Evolutionary conservation across 257 asterid species (phyloP).

Genomic region (Lantana camara): DNA sequence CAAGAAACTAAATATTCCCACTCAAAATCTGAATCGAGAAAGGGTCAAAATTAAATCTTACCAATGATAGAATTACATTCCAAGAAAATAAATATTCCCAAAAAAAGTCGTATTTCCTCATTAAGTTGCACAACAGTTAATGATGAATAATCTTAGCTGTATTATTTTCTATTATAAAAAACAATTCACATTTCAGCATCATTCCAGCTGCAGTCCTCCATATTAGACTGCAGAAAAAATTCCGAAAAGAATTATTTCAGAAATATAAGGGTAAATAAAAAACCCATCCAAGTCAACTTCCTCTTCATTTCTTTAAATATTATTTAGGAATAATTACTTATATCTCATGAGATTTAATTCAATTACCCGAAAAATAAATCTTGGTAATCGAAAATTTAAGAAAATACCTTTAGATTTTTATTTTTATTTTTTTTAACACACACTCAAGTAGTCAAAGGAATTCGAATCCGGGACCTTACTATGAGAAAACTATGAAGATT

Average conservation of each 20-base stretch:
- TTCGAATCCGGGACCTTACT: too few species aligned
- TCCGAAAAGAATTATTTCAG: constrained; percentile 1
- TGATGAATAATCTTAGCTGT: constrained; percentile 31
- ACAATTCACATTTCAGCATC: constrained; percentile 32
- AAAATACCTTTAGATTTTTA: too few species aligned
- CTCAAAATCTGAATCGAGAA: too few species aligned
- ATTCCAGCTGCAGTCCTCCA: constrained; percentile 39
- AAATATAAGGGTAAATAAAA: neutral
- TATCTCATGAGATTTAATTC: too few species aligned
- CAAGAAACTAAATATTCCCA: too few species aligned
- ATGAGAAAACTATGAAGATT: too few species aligned
- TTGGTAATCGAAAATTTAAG: too few species aligned
- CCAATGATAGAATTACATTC: too few species aligned
- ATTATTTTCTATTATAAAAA: neutral
- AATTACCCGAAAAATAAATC: too few species aligned
- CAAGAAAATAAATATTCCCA: neutral
- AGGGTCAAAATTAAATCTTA: too few species aligned
- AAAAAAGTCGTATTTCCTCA: constrained; percentile 6
- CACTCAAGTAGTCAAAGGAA: too few species aligned
- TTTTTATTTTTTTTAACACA: neutral
- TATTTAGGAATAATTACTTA: too few species aligned
- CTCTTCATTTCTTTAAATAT: constrained; percentile 2
- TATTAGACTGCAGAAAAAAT: constrained; percentile 27
- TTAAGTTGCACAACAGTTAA: neutral
- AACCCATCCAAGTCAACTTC: constrained; percentile 37